Conservation (phyloP, 768 basidiomycete genomes). For the Gymnopilus junonius region DNA sequence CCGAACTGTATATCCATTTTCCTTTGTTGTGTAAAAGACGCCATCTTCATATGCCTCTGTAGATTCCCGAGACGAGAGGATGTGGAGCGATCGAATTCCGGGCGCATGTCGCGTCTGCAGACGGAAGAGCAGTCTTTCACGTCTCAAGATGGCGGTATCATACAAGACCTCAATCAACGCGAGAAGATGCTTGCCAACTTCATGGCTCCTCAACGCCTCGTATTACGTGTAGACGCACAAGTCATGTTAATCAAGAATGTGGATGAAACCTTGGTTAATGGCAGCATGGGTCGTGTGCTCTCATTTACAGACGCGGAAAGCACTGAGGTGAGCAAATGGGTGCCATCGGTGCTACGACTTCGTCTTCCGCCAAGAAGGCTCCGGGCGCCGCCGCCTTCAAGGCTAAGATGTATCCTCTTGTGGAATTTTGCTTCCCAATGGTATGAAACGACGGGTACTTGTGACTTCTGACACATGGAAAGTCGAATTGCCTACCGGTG, state of each 20-base stretch:
- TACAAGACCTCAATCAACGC: constrained; percentile 57
- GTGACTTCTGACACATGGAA: constrained; percentile 82
- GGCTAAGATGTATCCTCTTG: constrained; percentile 59
- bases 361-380: constrained; percentile 22
- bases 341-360: constrained; percentile 29
- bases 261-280: constrained; percentile 91
- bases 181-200: constrained; percentile 87
- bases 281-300: constrained; percentile 86
- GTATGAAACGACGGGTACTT: constrained; percentile 54
- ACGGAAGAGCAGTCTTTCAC: constrained; percentile 54
- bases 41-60: background rate
- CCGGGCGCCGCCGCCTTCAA: constrained; percentile 27
- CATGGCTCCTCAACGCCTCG: constrained; percentile 80
- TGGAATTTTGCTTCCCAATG: constrained; percentile 77
- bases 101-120: constrained; percentile 64
- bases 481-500: constrained; percentile 85
- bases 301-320: constrained; percentile 69
- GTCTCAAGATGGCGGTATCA: constrained; percentile 66
- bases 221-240: constrained; percentile 80
- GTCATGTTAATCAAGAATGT: constrained; percentile 97
- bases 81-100: constrained; percentile 82
- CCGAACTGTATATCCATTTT: constrained; percentile 75
- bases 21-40: background rate
- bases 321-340: constrained; percentile 14
- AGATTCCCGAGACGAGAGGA: constrained; percentile 94